Evolutionary conservation across 495 filamentous ascomycete species (phyloP).

Genomic region (Penicillium flavigenum): DNA sequence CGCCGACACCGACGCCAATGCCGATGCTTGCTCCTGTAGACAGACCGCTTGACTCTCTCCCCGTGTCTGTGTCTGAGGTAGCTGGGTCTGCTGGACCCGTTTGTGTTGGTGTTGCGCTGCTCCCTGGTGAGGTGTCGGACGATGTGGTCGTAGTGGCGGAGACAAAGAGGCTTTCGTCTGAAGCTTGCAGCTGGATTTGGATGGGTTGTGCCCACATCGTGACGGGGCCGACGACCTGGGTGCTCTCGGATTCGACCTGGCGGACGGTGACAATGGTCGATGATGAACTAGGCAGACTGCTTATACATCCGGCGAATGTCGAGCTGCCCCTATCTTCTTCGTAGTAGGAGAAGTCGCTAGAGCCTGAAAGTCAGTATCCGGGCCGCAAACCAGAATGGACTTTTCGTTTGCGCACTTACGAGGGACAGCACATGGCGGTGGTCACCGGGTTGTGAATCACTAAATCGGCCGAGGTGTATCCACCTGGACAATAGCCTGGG

Average conservation of each 20-base stretch:
- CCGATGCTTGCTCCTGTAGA: constrained; percentile 12
- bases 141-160: constrained; percentile 5
- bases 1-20: constrained; percentile 14
- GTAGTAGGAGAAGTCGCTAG: constrained; percentile 1
- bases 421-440: constrained; percentile 23
- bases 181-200: constrained; percentile 10
- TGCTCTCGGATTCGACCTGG: constrained; percentile 5
- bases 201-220: constrained; percentile 32
- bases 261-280: constrained; percentile 16
- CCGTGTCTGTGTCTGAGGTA: background rate
- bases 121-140: background rate
- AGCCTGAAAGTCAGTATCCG: background rate
- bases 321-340: background rate
- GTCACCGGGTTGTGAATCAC: constrained; percentile 10
- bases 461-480: constrained; percentile 23
- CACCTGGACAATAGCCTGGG: constrained; percentile 22
- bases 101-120: background rate
- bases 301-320: constrained; percentile 10
- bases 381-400: background rate
- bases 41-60: background rate
- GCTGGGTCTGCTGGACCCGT: background rate
- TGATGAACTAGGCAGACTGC: constrained; percentile 1
- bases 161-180: constrained; percentile 14
- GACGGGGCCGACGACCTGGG: constrained; percentile 19
- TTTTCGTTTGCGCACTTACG: constrained; percentile 7